Evolutionary conservation across 2,329 filamentous ascomycete genomes (phyloP).

Genomic region (Cladosporium sp.): DNA sequence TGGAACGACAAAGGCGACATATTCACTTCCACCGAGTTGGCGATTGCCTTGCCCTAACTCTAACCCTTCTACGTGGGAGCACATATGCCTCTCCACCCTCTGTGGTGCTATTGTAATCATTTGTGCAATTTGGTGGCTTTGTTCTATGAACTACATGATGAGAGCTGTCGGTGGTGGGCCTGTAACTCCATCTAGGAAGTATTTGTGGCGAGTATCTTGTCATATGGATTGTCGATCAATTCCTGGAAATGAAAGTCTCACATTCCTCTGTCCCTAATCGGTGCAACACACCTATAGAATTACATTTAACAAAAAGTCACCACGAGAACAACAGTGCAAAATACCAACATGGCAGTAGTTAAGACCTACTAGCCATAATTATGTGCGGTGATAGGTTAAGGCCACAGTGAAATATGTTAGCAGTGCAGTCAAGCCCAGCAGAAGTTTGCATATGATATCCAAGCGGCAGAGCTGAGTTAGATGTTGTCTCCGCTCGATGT

Average conservation of each 20-base stretch:
- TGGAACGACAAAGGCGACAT: background rate
- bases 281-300: too few relatives aligned
- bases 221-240: background rate
- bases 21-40: background rate
- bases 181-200: background rate
- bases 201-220: background rate
- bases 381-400: too few relatives aligned
- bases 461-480: too few relatives aligned
- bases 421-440: too few relatives aligned
- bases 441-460: too few relatives aligned
- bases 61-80: background rate
- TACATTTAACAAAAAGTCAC: too few relatives aligned
- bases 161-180: background rate
- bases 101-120: background rate
- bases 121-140: background rate
- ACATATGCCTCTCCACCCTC: background rate
- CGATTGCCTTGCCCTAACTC: background rate
- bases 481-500: too few relatives aligned
- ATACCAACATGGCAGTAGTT: too few relatives aligned
- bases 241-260: background rate
- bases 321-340: too few relatives aligned
- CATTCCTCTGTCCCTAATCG: too few relatives aligned
- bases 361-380: too few relatives aligned
- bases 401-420: too few relatives aligned
- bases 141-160: background rate